These are phyloP conservation scores for Aspergillus quadricinctus DNA, from an alignment of 2,329 filamentous ascomycete species.

Conservation along the genomic window DNA sequence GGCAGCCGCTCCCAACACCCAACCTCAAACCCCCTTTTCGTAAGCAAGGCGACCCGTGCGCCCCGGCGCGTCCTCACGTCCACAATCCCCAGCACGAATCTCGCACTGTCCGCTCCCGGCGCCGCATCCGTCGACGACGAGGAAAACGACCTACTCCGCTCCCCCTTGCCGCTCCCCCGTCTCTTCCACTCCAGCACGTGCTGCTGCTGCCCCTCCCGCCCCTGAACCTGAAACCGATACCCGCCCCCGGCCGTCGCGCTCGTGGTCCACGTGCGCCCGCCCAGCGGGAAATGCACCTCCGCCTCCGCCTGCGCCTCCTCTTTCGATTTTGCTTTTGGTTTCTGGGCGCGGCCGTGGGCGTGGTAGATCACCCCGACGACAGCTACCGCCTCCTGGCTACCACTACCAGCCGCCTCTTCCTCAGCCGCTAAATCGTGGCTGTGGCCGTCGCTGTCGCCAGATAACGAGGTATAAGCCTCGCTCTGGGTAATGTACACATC, in stretches of 20 bases:
- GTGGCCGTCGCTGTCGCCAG: background rate
- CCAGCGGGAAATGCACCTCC: background rate
- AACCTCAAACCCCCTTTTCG: slow-evolving; percentile 20
- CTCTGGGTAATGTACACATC: slow-evolving; percentile 28
- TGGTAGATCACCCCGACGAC: background rate
- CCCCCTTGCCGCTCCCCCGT: background rate
- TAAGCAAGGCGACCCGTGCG: slow-evolving; percentile 14
- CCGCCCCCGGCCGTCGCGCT: background rate
- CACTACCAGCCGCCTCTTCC: background rate
- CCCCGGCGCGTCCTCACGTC: slow-evolving; percentile 1
- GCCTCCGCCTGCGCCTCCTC: background rate
- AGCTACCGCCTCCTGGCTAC: background rate
- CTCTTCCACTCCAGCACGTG: slow-evolving; percentile 10
- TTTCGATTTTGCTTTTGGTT: background rate
- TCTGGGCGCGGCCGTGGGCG: too few species aligned
- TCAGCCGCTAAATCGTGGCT: background rate
- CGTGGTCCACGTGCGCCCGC: background rate
- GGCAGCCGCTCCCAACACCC: slow-evolving; percentile 22
- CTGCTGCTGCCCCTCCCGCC: background rate
- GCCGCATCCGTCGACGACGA: background rate
- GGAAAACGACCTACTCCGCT: background rate
- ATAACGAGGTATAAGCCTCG: slow-evolving; percentile 17
- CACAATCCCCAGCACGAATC: slow-evolving; percentile 11
- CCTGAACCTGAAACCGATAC: slow-evolving; percentile 10
- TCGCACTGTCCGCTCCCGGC: background rate